Conservation (phyloP, 805 yeast genomes). For the Kluyveromyces starmeri region DNA sequence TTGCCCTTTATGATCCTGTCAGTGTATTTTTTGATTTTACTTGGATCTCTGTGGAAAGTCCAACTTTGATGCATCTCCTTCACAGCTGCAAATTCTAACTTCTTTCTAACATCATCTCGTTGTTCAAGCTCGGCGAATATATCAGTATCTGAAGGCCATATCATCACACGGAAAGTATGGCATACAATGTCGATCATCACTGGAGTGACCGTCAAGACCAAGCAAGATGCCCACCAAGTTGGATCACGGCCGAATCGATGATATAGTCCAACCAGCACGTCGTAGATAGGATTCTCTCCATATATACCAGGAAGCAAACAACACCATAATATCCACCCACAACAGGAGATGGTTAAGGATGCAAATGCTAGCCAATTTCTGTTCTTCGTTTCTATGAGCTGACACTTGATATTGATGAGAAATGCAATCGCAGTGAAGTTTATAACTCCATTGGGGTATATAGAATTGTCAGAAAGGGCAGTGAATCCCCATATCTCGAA, state of each 20-base stretch:
- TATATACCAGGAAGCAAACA: constrained; percentile 66
- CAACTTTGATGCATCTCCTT: constrained; percentile 71
- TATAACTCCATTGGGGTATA: constrained; percentile 75
- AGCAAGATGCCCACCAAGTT: constrained; percentile 79
- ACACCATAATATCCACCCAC: constrained; percentile 86
- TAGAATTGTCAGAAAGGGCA: constrained; percentile 61
- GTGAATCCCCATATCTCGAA: constrained; percentile 63
- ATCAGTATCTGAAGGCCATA: constrained; percentile 69
- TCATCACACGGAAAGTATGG: constrained; percentile 45
- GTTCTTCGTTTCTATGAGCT: constrained; percentile 71
- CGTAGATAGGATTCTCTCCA: constrained; percentile 46
- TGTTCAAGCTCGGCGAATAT: constrained; percentile 70
- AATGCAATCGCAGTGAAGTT: constrained; percentile 64
- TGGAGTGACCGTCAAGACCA: constrained; percentile 50
- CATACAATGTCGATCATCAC: constrained; percentile 56
- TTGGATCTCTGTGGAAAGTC: constrained; percentile 50
- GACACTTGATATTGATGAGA: constrained; percentile 69
- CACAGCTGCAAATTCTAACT: constrained; percentile 65
- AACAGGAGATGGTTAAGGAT: constrained; percentile 59
- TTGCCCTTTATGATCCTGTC: constrained; percentile 12
- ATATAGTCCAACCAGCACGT: constrained; percentile 59
- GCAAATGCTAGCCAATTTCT: constrained; percentile 60
- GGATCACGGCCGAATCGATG: constrained; percentile 68
- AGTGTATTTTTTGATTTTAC: constrained; percentile 24
- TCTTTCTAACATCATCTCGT: constrained; percentile 52